Evolutionary conservation across 129 eudicot genomes (phyloP).

Genomic region (Daucus carota): DH1_v3.0 NC_030383.2:58027501-58028000

Average conservation of each 20-base stretch:
- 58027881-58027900: conserved; percentile 94
- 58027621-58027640: background rate
- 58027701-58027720: conserved; percentile 95
- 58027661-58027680: conserved; percentile 85
- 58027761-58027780: conserved; percentile 5
- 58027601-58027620: background rate
- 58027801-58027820: background rate
- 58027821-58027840: background rate
- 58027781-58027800: background rate
- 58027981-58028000: background rate
- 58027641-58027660: background rate
- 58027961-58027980: background rate
- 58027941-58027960: conserved; percentile 33
- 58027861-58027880: conserved; percentile 89
- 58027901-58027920: conserved; percentile 66
- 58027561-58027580: background rate
- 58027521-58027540: background rate
- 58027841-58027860: conserved; percentile 64
- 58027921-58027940: conserved; percentile 76
- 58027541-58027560: background rate
- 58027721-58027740: conserved; percentile 97
- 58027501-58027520: background rate
- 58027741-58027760: background rate
- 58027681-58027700: conserved; percentile 79
- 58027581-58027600: background rate